These are phyloP conservation scores for Suillus occidentalis DNA, from an alignment of 768 basidiomycete genomes.

Conservation along the genomic window DNA sequence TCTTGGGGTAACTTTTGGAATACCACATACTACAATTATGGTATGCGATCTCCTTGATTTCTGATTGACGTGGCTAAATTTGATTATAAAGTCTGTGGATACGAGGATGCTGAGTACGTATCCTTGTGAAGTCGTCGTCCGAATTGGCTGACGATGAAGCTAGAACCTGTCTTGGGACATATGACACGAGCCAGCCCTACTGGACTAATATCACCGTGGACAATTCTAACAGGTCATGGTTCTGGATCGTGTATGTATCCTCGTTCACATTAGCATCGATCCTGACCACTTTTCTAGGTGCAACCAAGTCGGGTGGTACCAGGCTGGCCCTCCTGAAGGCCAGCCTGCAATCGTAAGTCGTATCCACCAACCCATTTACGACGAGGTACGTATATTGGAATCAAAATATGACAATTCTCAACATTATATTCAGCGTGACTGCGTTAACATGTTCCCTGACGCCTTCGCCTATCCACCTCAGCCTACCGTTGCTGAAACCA, in stretches of 20 bases:
- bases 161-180: slow-evolving; percentile 42
- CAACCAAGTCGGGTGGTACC: slow-evolving; percentile 62
- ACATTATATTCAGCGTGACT: slow-evolving; percentile 51
- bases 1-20: slow-evolving; percentile 66
- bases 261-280: neutral
- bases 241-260: slow-evolving; percentile 60
- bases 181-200: slow-evolving; percentile 36
- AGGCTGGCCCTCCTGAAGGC: slow-evolving; percentile 37
- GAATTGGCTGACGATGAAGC: slow-evolving; percentile 37
- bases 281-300: slow-evolving; percentile 41
- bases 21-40: slow-evolving; percentile 40
- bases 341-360: slow-evolving; percentile 37
- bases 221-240: slow-evolving; percentile 62
- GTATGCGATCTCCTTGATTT: slow-evolving; percentile 36
- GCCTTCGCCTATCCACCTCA: slow-evolving; percentile 50
- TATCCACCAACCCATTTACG: slow-evolving; percentile 29
- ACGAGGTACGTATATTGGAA: slow-evolving; percentile 20
- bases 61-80: neutral
- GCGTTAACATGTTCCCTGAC: slow-evolving; percentile 63
- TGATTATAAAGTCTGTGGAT: slow-evolving; percentile 49
- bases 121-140: slow-evolving; percentile 1
- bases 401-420: neutral
- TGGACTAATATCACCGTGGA: slow-evolving; percentile 59
- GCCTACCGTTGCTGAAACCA: slow-evolving; percentile 44
- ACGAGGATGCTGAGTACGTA: slow-evolving; percentile 46